A percentile compares a stretch with the other conserved stretches of the same genome.
Evolutionary conservation across 2,329 filamentous ascomycete genomes (phyloP).

Genomic region (Neonectria magnoliae): DNA sequence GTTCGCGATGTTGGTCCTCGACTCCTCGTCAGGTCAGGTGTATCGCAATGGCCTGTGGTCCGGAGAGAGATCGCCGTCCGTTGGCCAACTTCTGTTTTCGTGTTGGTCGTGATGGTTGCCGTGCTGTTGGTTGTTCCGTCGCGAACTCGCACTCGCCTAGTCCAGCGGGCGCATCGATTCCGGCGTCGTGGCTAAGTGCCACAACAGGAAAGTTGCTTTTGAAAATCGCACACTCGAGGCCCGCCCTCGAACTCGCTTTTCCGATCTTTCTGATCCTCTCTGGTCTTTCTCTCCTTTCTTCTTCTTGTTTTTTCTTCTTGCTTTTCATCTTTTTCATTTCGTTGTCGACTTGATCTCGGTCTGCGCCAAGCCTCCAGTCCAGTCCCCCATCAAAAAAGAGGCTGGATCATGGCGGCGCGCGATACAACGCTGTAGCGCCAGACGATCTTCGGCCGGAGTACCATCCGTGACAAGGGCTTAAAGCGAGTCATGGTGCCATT

Average conservation of each 20-base stretch:
- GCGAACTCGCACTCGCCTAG: background rate
- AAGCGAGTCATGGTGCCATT: conserved; percentile 33
- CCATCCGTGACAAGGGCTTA: conserved; percentile 22
- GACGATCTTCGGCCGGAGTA: conserved; percentile 9
- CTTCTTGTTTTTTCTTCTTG: conserved; percentile 1
- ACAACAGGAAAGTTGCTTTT: conserved; percentile 23
- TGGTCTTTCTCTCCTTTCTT: background rate
- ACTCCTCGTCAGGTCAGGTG: background rate
- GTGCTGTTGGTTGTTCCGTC: background rate
- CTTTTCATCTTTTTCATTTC: background rate
- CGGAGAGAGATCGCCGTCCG: background rate
- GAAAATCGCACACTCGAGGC: conserved; percentile 19
- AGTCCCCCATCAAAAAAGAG: background rate
- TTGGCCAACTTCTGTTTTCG: background rate
- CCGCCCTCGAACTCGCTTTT: background rate
- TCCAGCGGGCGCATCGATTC: conserved; percentile 10
- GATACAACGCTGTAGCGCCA: conserved; percentile 29
- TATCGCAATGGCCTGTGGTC: background rate
- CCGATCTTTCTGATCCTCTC: conserved; percentile 4
- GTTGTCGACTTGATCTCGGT: conserved; percentile 2
- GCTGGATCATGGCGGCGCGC: conserved; percentile 2
- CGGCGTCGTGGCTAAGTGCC: background rate
- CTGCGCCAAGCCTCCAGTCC: background rate
- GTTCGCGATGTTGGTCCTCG: background rate
- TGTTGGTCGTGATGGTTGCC: conserved; percentile 16